These are phyloP conservation scores for Ogataea trehalophila DNA, from an alignment of 805 yeast species.

Conservation along the genomic window DNA sequence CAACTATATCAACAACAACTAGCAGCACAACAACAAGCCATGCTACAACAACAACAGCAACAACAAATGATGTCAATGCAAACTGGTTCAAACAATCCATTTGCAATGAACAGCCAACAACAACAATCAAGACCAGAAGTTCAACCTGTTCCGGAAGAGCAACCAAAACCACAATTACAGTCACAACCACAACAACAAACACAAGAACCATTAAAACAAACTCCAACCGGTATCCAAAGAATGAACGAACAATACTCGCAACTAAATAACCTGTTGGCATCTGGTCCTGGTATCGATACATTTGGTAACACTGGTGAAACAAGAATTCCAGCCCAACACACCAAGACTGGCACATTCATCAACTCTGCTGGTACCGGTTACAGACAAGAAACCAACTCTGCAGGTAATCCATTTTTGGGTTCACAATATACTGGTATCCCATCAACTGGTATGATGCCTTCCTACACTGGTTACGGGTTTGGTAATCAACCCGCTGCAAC, in stretches of 20 bases:
- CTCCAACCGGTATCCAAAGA: conserved; percentile 49
- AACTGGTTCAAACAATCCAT: conserved; percentile 36
- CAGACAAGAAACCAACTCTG: conserved; percentile 42
- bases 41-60: conserved; percentile 16
- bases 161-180: conserved; percentile 21
- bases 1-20: conserved; percentile 20
- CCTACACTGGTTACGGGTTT: conserved; percentile 91
- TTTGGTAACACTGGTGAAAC: conserved; percentile 83
- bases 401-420: conserved; percentile 58
- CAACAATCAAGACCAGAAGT: conserved; percentile 32
- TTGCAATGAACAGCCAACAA: conserved; percentile 25
- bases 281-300: conserved; percentile 90
- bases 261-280: conserved; percentile 71
- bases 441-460: conserved; percentile 60
- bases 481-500: conserved; percentile 56
- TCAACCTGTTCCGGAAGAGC: conserved; percentile 6
- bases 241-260: conserved; percentile 61
- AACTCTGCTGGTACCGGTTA: conserved; percentile 87
- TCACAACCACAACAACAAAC: conserved; percentile 10
- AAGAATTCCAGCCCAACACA: conserved; percentile 90
- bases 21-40: conserved; percentile 15
- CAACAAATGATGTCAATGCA: conserved; percentile 36
- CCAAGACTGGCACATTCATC: conserved; percentile 73
- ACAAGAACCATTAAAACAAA: conserved; percentile 37
- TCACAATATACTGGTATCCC: conserved; percentile 74